Evolutionary conservation across 2,329 filamentous ascomycete species (phyloP), one percentile per base, ranked within the genome.

Genomic region (Sporothrix inflata): DNA sequence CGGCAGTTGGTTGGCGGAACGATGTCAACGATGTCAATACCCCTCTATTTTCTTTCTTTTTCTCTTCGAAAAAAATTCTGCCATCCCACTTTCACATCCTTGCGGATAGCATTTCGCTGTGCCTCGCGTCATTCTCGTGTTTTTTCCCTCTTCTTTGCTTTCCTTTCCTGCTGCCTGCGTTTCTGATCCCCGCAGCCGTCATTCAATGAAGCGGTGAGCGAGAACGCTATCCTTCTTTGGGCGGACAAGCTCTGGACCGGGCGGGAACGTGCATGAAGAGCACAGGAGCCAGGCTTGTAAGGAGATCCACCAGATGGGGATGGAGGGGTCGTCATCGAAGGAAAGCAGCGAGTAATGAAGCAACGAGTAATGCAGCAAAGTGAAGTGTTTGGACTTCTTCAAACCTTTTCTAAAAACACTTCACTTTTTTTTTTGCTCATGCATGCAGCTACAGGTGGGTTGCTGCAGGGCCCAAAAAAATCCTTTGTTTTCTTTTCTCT

Each of bases 151-250:
- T 34, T 14, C 9, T 47, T n/a, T 49, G 19, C 11, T 24, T 30
- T 47, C 16, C 21, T 21, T 66, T n/a, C 27, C 16, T 30, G 21
- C 24, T 30, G 61, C 61, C 42, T 47, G 21, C 40, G 9, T 47
- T 27, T 34, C n/a, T 30, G 21, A 34, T 4, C 21, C 19, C 24
- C 21, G 27, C 63, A n/a, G 27, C 63, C 63, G 27, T n/a, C 30
- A 9, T 30, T 12, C 42, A 42, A 51, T 49, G 74, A 75, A 72
- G 76, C 76, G 76, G 76, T 77, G 76, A 77, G 70, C 68, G 73
- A 55, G n/a, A 55, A 47, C 73, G 61, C 76, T 72, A 77, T 74
- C 49, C 76, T 72, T 16, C 38, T 76, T 76, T 73, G 27, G 74
- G 76, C 49, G 27, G 6, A 21, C 27, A 6, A 45, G 60, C 38